Evolutionary conservation across 208 protist species (phyloP).

Genomic region (Wallacemonas sp.): DNA sequence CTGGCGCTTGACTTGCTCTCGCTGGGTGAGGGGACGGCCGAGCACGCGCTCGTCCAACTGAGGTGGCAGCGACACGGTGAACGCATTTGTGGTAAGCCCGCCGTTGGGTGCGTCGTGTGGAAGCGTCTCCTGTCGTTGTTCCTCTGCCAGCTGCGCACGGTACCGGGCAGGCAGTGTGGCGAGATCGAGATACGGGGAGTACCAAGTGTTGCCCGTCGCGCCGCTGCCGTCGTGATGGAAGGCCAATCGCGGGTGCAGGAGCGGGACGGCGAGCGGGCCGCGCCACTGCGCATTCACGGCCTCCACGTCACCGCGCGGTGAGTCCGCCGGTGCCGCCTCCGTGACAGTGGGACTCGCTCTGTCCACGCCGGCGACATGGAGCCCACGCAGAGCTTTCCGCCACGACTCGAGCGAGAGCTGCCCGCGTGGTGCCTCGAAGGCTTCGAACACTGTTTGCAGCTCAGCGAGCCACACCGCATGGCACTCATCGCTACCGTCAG

Average conservation of each 20-base stretch:
- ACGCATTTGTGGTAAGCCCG: not conserved
- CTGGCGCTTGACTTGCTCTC: constrained; percentile 36
- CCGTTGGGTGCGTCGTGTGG: not conserved
- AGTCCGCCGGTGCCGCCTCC: not conserved
- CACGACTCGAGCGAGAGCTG: too few relatives aligned
- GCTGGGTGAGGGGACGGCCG: constrained; percentile 31
- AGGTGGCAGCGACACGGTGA: constrained; percentile 13
- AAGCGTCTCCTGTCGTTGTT: not conserved
- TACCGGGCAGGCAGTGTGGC: constrained; percentile 14
- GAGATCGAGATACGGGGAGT: constrained; percentile 22
- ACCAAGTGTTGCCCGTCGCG: not conserved
- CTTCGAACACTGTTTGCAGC: constrained; percentile 3
- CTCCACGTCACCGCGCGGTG: not conserved
- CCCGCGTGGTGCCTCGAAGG: constrained; percentile 9
- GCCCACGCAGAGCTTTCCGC: too few relatives aligned
- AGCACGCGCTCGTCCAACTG: constrained; percentile 31
- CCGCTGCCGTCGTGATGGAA: not conserved
- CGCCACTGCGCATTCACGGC: not conserved
- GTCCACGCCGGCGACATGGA: too few relatives aligned
- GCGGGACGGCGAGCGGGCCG: constrained; percentile 15
- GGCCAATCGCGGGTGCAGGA: constrained; percentile 24
- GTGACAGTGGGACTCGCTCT: not conserved
- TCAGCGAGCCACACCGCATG: not conserved
- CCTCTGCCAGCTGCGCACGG: constrained; percentile 12
- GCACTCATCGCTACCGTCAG: not conserved